These are phyloP conservation scores for Acacia melanoxylon DNA, from an alignment of 306 rosid species.

Conservation along the genomic window DNA sequence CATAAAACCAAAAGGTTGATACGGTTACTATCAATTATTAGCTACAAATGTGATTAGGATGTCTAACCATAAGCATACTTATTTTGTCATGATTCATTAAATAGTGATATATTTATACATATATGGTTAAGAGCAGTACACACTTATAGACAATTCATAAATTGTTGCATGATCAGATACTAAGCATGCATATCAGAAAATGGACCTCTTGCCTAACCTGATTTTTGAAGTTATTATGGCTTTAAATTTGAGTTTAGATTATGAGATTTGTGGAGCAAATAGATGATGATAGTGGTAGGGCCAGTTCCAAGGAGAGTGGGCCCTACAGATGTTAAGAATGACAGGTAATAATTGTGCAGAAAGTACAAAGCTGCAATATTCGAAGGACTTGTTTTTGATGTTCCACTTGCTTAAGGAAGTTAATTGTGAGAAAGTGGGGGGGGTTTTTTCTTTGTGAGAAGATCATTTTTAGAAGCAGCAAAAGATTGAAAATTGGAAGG, in stretches of 20 bases:
- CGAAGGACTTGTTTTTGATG: background rate
- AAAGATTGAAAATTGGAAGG: background rate
- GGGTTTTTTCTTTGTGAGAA: background rate
- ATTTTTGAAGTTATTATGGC: conserved; percentile 14
- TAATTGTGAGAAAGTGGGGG: background rate
- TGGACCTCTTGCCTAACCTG: conserved; percentile 34
- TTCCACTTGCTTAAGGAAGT: background rate
- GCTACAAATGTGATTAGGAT: conserved; percentile 38
- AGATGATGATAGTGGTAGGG: conserved; percentile 16
- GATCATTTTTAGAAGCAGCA: background rate
- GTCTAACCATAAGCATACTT: conserved; percentile 22
- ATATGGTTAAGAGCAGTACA: conserved; percentile 5
- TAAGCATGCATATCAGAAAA: conserved; percentile 12
- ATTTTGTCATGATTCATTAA: conserved; percentile 8
- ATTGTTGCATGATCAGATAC: conserved; percentile 25
- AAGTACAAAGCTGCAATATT: conserved; percentile 14
- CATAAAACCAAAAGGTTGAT: conserved; percentile 16
- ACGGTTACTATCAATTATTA: conserved; percentile 39
- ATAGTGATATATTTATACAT: background rate
- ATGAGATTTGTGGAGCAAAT: conserved; percentile 31
- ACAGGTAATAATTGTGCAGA: conserved; percentile 30
- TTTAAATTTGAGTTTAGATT: background rate
- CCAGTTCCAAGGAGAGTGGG: conserved; percentile 14
- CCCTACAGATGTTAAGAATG: conserved; percentile 13
- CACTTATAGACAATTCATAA: conserved; percentile 11